Evolutionary conservation across 83 land plant genomes (phyloP), one percentile per base, ranked within the genome.

Genomic region (Diphasiastrum complanatum): DNA sequence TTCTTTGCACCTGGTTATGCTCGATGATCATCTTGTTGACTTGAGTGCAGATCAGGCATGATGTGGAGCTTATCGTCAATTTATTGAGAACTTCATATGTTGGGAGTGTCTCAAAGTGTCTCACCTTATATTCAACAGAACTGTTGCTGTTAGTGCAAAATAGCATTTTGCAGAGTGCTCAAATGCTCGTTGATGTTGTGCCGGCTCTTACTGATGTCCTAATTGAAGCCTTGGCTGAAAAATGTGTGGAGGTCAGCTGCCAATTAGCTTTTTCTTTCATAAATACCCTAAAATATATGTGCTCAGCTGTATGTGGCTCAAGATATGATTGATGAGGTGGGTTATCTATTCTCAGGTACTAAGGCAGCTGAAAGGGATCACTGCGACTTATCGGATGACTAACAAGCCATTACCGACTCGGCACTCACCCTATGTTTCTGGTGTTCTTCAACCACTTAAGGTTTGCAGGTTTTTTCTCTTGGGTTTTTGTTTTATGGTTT

Each of bases 21-120:
- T 19, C 22, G 22, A 14, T 50, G 12, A 10, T 14, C 22, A 20
- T n/a, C n/a, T 11, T 19, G 38, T 26, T 61, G 46, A 33, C 26
- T 16, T 61, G 31, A 26, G 30, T 25, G 50, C 73, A 74, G 77
- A 60, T 74, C 24, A 68, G 74, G 54, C 73, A 74, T 68, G 77
- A 74, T 54, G 61, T 74, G 29, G 73, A 68, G 53, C 73, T 61
- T 5, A 33, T 74, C 23, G 51, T 43, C 5, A 51, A 24, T 27
- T 62, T 55, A 61, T 16, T 74, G 3, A 68, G 35, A 38, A 61
- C 63, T n/a, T 34, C 72, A 5, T 68, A 68, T 51, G 18, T 48
- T 22, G 62, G 63, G 26, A 32, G 26, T 41, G 49, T 68, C 14
- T 18, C 47, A 36, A 33, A 35, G 2, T 51, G 36, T 32, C 67